Base-by-base conservation (phyloP, 495 filamentous ascomycete genomes). In the Astrothelium subdiscretum region DNA sequence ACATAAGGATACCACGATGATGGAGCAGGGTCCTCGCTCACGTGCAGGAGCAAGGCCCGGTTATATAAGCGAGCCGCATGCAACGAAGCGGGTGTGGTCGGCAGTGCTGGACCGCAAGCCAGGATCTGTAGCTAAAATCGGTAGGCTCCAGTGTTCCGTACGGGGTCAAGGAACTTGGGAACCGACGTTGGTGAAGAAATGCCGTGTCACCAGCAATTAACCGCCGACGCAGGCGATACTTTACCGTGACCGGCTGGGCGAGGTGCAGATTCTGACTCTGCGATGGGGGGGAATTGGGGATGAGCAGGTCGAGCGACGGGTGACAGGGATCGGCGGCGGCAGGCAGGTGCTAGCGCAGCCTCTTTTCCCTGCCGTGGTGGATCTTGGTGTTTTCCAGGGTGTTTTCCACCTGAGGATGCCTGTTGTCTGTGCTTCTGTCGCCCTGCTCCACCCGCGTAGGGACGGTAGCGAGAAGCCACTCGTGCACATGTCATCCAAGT, bases 401-500 rank as follows among this genome's bases (percentile, higher is more conserved):
- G 20, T 26, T 15, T 29, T 27, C 8, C 22, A 4, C 24, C 8
- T 54, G 11, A 5, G 5, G 48, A 5, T 2, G 48, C 48, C 24
- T 11, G 8, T n/a, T 15, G 12, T 54, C 12, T 54, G 48, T 20
- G 12, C 20, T 8, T 29, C 24, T 54, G 48, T 54, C n/a, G 43
- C 43, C 43, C 43, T 48, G 43, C 43, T 18, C 48, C 48, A 27
- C 48, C 48, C 48, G 48, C 48, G 12, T 5, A n/a, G 12, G 43
- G n/a, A 20, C 43, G 43, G 43, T 48, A 48, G 43, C 43, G 43
- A 54, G 48, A 54, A 54, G 48, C 48, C 48, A 54, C 48, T 54
- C 48, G 48, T 54, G 48, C 48, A 27, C 22, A 54, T 54, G 48
- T 54, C 48, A 54, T 54, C 48, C 8, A 38, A 6, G 35, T 38